Conservation (phyloP, 345 rosid genomes). For the Camelina laxa region DNA sequence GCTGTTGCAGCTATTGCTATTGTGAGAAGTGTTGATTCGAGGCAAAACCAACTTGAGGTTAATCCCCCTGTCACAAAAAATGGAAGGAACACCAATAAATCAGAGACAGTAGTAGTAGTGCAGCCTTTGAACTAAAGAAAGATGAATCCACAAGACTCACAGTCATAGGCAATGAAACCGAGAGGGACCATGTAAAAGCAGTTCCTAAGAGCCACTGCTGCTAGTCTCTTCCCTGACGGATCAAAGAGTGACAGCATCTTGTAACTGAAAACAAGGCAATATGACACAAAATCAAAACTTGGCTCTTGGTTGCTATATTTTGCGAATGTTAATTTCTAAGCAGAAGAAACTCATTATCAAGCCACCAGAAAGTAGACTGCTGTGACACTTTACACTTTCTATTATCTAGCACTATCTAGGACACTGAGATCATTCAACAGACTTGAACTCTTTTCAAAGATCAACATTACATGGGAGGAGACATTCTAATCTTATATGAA, state of each 20-base stretch:
- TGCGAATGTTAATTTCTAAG: not conserved
- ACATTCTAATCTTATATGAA: constrained; percentile 21
- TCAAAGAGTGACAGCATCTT: constrained; percentile 92
- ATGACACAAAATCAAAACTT: constrained; percentile 3
- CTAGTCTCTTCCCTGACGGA: constrained; percentile 79
- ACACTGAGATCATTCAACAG: not conserved
- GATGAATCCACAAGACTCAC: constrained; percentile 54
- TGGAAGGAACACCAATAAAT: not conserved
- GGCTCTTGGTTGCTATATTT: not conserved
- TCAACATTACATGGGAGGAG: constrained; percentile 11
- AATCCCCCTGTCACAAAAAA: constrained; percentile 69
- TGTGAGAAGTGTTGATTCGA: constrained; percentile 72
- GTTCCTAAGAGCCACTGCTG: constrained; percentile 83
- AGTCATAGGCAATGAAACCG: constrained; percentile 81
- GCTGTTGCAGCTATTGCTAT: constrained; percentile 82
- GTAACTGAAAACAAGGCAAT: constrained; percentile 52
- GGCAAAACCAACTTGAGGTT: constrained; percentile 81
- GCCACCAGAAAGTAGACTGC: not conserved
- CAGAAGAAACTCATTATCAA: not conserved
- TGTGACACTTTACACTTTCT: constrained; percentile 16
- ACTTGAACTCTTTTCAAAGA: not conserved
- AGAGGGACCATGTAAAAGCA: constrained; percentile 87
- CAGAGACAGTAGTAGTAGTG: constrained; percentile 4
- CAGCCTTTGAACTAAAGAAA: not conserved
- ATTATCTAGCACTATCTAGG: constrained; percentile 5